Base-by-base conservation (phyloP, 2,329 filamentous ascomycete species). In the Parafenestella ontariensis region DNA sequence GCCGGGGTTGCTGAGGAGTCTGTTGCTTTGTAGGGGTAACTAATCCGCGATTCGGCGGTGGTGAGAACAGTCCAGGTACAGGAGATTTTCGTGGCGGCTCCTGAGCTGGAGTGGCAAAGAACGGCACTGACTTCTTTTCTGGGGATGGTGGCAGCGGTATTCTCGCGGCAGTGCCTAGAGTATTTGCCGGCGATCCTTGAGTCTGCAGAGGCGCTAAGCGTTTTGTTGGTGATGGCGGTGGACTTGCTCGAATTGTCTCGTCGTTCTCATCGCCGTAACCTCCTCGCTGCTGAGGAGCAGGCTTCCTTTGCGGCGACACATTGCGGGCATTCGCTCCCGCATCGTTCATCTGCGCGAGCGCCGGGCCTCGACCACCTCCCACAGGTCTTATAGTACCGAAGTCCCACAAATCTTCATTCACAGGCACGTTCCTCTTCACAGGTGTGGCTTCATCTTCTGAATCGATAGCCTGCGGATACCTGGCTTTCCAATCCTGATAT, bases 341-440 rank as follows among this genome's bases (percentile, higher is more conserved):
- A 56, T 93, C 91, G 62, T 91, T 92, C 87, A 96, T 87, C 0
- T 87, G 82, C 63, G 89, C 83, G 44, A 91, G 79, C 26, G 82
- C 83, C 56, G 87, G 87, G 24, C 86, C 83, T 26, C 70, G 58
- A 15, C 54, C 68, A 13, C 61, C 65, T 33, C 60, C 86, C 28
- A 89, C 87, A 5, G 96, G 88, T 52, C 93, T 85, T 47, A 99
- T 91, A 0, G 95, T 99, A 39, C 95, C 95, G 79, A 99, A 99
- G 75, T 99, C 95, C 95, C 95, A 99, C 72, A 98, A 86, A 74
- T 98, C 95, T 73, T 97, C 91, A 29, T 89, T 84, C 52, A 88
- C 83, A 1, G 80, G 76, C 31, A 78, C 74, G 59, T 74, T 67
- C 46, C 76, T 68, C 54, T 78, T 69, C 21, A 72, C 60, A 1